Evolutionary conservation across 225 moss, liverwort and hornwort species (phyloP).

Genomic region (Polytrichum formosum): DNA sequence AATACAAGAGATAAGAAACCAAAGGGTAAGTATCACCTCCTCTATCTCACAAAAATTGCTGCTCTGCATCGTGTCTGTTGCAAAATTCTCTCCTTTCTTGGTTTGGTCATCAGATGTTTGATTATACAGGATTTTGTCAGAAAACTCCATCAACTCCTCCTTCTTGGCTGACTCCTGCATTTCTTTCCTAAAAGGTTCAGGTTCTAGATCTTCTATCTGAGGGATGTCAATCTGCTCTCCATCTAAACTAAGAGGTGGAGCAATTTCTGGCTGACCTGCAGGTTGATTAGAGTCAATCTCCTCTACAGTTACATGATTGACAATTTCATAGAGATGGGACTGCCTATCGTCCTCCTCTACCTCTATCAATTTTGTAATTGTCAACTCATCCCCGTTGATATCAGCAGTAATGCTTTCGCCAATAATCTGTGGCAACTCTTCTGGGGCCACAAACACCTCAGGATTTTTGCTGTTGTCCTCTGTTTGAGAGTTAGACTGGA

Average conservation of each 20-base stretch:
- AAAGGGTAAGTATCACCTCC: neutral
- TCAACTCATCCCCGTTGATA: slow-evolving; percentile 20
- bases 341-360: slow-evolving; percentile 22
- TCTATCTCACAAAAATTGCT: neutral
- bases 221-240: slow-evolving; percentile 20
- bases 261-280: slow-evolving; percentile 32
- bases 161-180: slow-evolving; percentile 53
- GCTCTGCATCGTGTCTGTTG: neutral
- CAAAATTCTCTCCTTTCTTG: slow-evolving; percentile 18
- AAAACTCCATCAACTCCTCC: slow-evolving; percentile 50
- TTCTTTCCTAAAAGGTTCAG: slow-evolving; percentile 57
- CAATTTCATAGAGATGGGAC: slow-evolving; percentile 22
- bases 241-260: slow-evolving; percentile 9
- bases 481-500: slow-evolving; percentile 38
- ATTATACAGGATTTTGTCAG: slow-evolving; percentile 59
- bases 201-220: slow-evolving; percentile 47
- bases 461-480: slow-evolving; percentile 2
- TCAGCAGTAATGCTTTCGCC: slow-evolving; percentile 23
- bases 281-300: slow-evolving; percentile 28
- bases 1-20: neutral
- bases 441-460: slow-evolving; percentile 18
- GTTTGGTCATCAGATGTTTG: slow-evolving; percentile 35
- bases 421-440: slow-evolving; percentile 21
- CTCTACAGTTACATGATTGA: slow-evolving; percentile 18
- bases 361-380: slow-evolving; percentile 24